Conservation (phyloP, 2,329 filamentous ascomycete species). For the Diaporthe humulicola region DNA sequence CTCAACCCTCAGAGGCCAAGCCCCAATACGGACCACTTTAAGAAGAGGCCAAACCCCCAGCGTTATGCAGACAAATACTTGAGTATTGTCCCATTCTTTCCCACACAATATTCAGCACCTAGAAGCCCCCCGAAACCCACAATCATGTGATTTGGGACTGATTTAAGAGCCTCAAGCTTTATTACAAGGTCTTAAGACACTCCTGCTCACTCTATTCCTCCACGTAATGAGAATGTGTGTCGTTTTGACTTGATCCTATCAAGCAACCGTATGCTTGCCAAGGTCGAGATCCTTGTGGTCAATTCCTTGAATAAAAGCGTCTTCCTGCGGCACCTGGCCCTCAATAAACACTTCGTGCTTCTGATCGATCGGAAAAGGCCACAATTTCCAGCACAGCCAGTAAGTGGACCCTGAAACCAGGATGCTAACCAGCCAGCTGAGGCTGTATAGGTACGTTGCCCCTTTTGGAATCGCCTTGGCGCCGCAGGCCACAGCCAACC, state of each 20-base stretch:
- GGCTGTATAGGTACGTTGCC: constrained; percentile 45
- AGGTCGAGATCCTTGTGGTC: neutral
- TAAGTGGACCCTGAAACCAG: constrained; percentile 38
- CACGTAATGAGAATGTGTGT: neutral
- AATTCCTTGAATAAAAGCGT: neutral
- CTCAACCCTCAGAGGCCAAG: no score
- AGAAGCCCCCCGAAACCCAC: neutral
- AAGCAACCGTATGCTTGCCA: neutral
- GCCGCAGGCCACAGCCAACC: constrained; percentile 46
- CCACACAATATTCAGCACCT: no score
- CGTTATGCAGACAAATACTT: no score
- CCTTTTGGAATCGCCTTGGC: constrained; percentile 43
- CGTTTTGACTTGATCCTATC: neutral
- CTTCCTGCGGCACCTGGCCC: neutral
- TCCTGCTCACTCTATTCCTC: neutral
- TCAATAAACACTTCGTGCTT: neutral
- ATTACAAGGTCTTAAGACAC: neutral
- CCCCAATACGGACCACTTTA: no score
- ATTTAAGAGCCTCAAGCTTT: neutral
- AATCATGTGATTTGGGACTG: neutral
- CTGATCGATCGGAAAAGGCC: constrained; percentile 22
- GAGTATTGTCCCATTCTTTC: no score
- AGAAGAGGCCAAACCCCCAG: no score
- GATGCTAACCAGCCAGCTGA: constrained; percentile 50
- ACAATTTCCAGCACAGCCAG: constrained; percentile 26